Evolutionary conservation across 2,329 filamentous ascomycete genomes (phyloP), one percentile per base, ranked within the genome.

Genomic region (Fusarium mundagurra): DNA sequence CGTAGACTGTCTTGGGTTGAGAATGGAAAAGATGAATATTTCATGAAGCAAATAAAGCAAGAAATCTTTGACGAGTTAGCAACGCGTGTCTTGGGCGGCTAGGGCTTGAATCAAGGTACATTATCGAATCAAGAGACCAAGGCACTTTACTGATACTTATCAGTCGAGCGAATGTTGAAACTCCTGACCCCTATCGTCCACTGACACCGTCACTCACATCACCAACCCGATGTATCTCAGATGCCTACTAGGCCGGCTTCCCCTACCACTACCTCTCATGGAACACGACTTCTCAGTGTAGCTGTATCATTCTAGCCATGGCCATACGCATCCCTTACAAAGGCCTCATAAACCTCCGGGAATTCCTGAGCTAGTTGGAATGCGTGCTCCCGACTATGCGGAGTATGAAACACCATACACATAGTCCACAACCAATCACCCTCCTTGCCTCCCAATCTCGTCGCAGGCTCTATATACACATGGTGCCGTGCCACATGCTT

Each of bases 1-100:
- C 36, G 38, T 34, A 54, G 59, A 58, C 3, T 55, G 27, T 54
- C 53, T 38, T 61, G 51, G 38, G 27, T 61, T 5, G 59, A 58
- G n/a, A 38, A 39, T 29, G 59, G 48, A 9, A 61, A 57, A 55
- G 59, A 61, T 5, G 48, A 61, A 34, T 24, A 61, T n/a, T 58
- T 61, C 6, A 22, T 55, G 9, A 61, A 58, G 34, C 38, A 61
- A 36, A 39, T 61, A 24, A 61, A 61, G 53, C 34, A 61, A 33
- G 59, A 61, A 24, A 33, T 61, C 8, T 58, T 61, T 55, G 48
- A 57, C 20, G 59, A 61, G 50, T 24, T 61, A 17, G 59, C 59
- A 2, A 36, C 59, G 16, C 59, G 59, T 31, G 27, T 61, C 17
- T 22, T 24, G 29, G 51, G 48, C n/a, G 22, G 48, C n/a, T 61